Conservation (phyloP, 2,329 filamentous ascomycete species). For the Pseudopithomyces chartarum region DNA sequence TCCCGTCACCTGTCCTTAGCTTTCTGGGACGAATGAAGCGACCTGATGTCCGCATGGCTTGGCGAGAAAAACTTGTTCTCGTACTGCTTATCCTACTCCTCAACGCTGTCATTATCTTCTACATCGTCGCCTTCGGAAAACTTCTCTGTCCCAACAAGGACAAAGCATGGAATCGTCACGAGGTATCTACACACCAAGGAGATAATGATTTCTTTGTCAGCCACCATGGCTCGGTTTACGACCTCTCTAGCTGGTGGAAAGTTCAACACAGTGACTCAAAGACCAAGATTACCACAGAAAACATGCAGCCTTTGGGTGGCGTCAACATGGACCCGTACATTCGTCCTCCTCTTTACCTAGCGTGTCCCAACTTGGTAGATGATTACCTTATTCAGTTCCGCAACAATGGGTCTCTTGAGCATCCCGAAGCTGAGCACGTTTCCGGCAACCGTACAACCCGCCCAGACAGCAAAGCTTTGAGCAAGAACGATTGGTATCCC, state of each 20-base stretch:
- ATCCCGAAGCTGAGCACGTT: slow-evolving; percentile 66
- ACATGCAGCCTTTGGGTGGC: slow-evolving; percentile 81
- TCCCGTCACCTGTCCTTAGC: slow-evolving; percentile 83
- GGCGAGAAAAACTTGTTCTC: slow-evolving; percentile 92
- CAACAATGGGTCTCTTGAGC: slow-evolving; percentile 67
- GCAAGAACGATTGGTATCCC: slow-evolving; percentile 76
- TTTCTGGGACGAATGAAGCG: slow-evolving; percentile 93
- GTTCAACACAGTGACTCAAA: slow-evolving; percentile 78
- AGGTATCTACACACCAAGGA: slow-evolving; percentile 74
- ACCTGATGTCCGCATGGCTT: slow-evolving; percentile 94
- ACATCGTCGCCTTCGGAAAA: slow-evolving; percentile 84
- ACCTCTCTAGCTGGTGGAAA: slow-evolving; percentile 87
- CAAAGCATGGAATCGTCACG: slow-evolving; percentile 78
- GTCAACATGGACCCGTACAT: slow-evolving; percentile 85
- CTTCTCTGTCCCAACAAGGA: slow-evolving; percentile 88
- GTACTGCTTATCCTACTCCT: slow-evolving; percentile 79
- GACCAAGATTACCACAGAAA: slow-evolving; percentile 61
- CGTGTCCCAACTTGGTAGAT: slow-evolving; percentile 75
- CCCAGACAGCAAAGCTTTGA: slow-evolving; percentile 58
- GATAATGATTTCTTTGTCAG: slow-evolving; percentile 83
- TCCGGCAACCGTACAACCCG: slow-evolving; percentile 68
- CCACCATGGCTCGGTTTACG: slow-evolving; percentile 87
- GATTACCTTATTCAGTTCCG: slow-evolving; percentile 61
- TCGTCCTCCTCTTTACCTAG: slow-evolving; percentile 72
- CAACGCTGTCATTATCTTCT: slow-evolving; percentile 85